These are phyloP conservation scores for Cytospora piceae DNA, from an alignment of 2,329 filamentous ascomycete genomes.

Conservation along the genomic window DNA sequence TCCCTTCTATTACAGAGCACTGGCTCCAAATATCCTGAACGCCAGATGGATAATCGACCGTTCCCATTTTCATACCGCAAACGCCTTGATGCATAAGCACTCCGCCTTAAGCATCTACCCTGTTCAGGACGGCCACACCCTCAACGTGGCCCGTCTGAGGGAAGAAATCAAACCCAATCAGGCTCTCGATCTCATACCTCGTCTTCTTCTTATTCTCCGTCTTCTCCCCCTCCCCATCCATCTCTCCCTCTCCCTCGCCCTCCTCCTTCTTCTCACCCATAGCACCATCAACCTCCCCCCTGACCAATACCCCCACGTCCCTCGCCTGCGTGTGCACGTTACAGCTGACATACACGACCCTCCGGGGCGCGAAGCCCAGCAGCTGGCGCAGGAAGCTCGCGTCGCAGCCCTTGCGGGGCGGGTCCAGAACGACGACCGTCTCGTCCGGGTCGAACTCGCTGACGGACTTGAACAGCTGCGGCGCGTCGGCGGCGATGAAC, in stretches of 20 bases:
- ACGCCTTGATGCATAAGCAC: not conserved
- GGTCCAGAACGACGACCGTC: constrained; percentile 93
- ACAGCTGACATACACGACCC: constrained; percentile 93
- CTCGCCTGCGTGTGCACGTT: constrained; percentile 98
- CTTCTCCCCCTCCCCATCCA: constrained; percentile 34
- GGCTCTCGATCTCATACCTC: constrained; percentile 84
- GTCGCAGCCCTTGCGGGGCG: constrained; percentile 95
- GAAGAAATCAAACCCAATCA: constrained; percentile 96
- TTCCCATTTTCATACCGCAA: not conserved
- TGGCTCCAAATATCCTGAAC: not conserved
- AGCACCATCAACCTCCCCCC: constrained; percentile 56
- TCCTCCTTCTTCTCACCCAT: constrained; percentile 31
- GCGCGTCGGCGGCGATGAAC: constrained; percentile 89
- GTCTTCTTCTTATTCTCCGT: constrained; percentile 41
- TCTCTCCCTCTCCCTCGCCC: constrained; percentile 34
- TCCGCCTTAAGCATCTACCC: constrained; percentile 46
- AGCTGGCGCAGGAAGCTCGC: constrained; percentile 81
- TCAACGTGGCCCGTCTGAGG: constrained; percentile 80
- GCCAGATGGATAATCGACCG: not conserved
- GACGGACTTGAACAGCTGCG: constrained; percentile 77
- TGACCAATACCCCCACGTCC: constrained; percentile 86
- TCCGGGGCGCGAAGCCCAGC: constrained; percentile 72
- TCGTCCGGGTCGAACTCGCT: constrained; percentile 70
- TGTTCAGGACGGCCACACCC: constrained; percentile 66
- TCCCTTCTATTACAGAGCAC: not conserved